Conservation (phyloP, 208 protist species). For the Polymyxa betae region DNA sequence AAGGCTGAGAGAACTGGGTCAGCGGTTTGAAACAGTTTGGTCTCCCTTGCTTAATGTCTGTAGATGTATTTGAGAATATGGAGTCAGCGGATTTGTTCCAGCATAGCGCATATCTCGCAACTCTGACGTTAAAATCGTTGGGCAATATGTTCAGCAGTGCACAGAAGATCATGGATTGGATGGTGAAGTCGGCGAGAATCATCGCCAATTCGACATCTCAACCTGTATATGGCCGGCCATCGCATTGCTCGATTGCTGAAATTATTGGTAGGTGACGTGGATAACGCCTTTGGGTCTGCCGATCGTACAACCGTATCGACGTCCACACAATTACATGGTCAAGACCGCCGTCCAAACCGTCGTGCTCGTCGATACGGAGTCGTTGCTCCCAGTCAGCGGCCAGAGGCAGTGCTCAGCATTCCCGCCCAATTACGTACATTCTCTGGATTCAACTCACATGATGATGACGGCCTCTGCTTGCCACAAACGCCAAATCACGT, state of each 20-base stretch:
- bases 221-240: not conserved
- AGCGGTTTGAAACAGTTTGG: too few relatives aligned
- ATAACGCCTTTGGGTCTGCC: slow-evolving; percentile 92
- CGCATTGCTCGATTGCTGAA: not conserved
- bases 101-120: slow-evolving; percentile 66
- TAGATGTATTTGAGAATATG: too few relatives aligned
- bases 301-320: slow-evolving; percentile 92
- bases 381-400: not conserved
- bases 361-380: not conserved
- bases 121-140: slow-evolving; percentile 68
- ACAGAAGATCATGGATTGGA: slow-evolving; percentile 66
- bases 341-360: slow-evolving; percentile 58
- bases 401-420: slow-evolving; percentile 82
- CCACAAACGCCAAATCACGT: slow-evolving; percentile 70
- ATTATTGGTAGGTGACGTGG: slow-evolving; percentile 73
- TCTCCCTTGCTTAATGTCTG: too few relatives aligned
- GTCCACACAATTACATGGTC: slow-evolving; percentile 57
- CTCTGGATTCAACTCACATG: slow-evolving; percentile 95
- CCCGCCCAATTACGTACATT: slow-evolving; percentile 98
- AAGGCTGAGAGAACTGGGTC: slow-evolving; percentile 61
- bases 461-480: slow-evolving; percentile 92
- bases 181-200: not conserved
- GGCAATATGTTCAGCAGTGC: slow-evolving; percentile 73
- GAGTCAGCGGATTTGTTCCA: too few relatives aligned
- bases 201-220: slow-evolving; percentile 19